phyloP scores from a whole-genome alignment of 2,329 filamentous ascomycete genomes.

The Echinosphaeria canescens region DNA sequence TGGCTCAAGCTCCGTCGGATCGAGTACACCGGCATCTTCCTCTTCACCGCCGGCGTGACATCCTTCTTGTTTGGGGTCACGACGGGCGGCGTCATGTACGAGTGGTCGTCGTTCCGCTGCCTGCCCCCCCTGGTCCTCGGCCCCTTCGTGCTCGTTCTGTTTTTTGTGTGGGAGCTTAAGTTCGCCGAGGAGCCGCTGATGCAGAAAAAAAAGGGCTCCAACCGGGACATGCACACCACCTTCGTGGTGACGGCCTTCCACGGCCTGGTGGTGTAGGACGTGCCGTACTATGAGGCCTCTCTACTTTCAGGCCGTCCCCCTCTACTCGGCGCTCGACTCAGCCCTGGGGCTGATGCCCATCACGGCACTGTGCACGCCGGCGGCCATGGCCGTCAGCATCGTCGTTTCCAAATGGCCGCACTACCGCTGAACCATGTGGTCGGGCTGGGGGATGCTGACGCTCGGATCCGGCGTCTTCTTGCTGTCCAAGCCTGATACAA shows the following conservation, averaged over 20 bases:
- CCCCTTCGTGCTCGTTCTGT: constrained; percentile 22
- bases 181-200: constrained; percentile 26
- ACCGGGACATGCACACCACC: constrained; percentile 19
- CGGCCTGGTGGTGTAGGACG: constrained; percentile 29
- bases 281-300: constrained; percentile 24
- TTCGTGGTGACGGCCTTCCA: constrained; percentile 28
- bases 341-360: constrained; percentile 35
- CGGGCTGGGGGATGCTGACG: constrained; percentile 36
- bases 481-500: constrained; percentile 22
- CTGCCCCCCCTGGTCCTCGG: constrained; percentile 39
- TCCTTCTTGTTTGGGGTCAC: constrained; percentile 39
- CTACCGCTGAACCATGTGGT: constrained; percentile 38
- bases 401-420: constrained; percentile 28
- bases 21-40: constrained; percentile 37
- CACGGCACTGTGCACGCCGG: constrained; percentile 40
- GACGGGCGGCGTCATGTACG: constrained; percentile 43
- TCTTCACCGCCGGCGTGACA: constrained; percentile 37
- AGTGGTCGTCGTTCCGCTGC: constrained; percentile 39
- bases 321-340: constrained; percentile 26
- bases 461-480: constrained; percentile 33
- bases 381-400: constrained; percentile 31
- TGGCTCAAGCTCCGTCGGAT: constrained; percentile 26
- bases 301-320: constrained; percentile 27
- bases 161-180: constrained; percentile 29
- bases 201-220: constrained; percentile 19